Conservation (phyloP, 1,139 yeast species). For the Debaryomycetaceae sp. region DNA sequence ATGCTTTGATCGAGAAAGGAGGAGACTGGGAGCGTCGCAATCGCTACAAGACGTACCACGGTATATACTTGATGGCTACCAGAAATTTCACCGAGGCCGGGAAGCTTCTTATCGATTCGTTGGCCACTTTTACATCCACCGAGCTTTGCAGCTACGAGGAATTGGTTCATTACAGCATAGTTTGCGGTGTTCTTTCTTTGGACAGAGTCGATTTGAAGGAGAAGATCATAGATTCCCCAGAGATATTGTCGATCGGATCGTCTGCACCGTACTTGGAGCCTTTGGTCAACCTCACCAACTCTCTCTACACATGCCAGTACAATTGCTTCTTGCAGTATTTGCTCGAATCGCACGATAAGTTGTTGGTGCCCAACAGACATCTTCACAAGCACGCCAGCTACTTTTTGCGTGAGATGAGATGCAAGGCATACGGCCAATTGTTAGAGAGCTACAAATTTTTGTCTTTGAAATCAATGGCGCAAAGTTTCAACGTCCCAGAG, state of each 20-base stretch:
- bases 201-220: constrained; percentile 81
- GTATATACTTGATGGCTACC: constrained; percentile 78
- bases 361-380: constrained; percentile 72
- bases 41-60: constrained; percentile 86
- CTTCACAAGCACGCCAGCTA: constrained; percentile 75
- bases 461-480: constrained; percentile 89
- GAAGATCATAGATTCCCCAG: constrained; percentile 91
- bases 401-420: constrained; percentile 88
- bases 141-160: constrained; percentile 89
- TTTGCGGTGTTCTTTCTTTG: constrained; percentile 79
- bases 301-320: constrained; percentile 88
- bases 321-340: constrained; percentile 74
- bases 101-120: constrained; percentile 76
- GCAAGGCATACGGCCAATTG: constrained; percentile 92
- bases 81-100: constrained; percentile 86
- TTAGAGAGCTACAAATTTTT: constrained; percentile 91
- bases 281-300: constrained; percentile 76
- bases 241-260: constrained; percentile 76
- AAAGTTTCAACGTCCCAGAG: constrained; percentile 81
- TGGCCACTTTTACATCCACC: constrained; percentile 95
- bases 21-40: constrained; percentile 99
- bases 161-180: constrained; percentile 83
- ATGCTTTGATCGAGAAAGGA: constrained; percentile 82
- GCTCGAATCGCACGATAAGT: constrained; percentile 72
- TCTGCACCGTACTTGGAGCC: constrained; percentile 75